Conservation (phyloP, 768 basidiomycete genomes). For the Xanthoconium stramineum region DNA sequence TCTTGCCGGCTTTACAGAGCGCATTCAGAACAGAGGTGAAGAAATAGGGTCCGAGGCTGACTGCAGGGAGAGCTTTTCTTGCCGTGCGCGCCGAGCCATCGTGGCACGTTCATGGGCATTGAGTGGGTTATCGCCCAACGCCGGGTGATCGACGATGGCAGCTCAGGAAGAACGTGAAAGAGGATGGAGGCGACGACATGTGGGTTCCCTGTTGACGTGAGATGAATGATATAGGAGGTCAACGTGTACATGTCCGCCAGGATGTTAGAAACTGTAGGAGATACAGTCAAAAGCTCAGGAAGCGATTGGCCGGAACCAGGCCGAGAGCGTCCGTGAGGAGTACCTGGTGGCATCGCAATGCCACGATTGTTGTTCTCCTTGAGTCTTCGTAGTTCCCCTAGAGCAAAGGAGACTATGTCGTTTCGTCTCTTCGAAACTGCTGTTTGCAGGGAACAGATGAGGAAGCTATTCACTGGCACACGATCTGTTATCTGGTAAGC, state of each 20-base stretch:
- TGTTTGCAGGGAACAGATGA: no score
- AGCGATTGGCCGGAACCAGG: conserved; percentile 4
- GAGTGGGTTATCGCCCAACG: conserved; percentile 31
- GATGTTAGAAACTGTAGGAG: conserved; percentile 16
- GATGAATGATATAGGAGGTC: conserved; percentile 48
- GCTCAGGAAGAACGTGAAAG: conserved; percentile 55
- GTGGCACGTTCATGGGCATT: conserved; percentile 23
- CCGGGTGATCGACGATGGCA: conserved; percentile 39
- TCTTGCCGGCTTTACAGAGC: conserved; percentile 51
- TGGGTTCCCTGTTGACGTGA: conserved; percentile 48
- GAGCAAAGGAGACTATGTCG: conserved; percentile 38
- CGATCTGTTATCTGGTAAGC: no score
- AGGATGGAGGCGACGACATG: conserved; percentile 45
- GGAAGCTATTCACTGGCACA: no score
- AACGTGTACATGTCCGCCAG: conserved; percentile 46
- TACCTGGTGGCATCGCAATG: conserved; percentile 19
- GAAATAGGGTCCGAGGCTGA: conserved; percentile 55
- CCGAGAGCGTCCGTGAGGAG: neutral
- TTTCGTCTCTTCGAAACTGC: no score
- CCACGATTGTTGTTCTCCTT: conserved; percentile 22
- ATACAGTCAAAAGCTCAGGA: conserved; percentile 10
- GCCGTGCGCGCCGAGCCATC: conserved; percentile 24
- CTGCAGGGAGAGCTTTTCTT: conserved; percentile 38
- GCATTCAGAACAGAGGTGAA: conserved; percentile 60
- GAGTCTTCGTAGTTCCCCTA: conserved; percentile 33